Base-by-base conservation (phyloP, 1,139 yeast genomes). In the Pichia sp. region DNA sequence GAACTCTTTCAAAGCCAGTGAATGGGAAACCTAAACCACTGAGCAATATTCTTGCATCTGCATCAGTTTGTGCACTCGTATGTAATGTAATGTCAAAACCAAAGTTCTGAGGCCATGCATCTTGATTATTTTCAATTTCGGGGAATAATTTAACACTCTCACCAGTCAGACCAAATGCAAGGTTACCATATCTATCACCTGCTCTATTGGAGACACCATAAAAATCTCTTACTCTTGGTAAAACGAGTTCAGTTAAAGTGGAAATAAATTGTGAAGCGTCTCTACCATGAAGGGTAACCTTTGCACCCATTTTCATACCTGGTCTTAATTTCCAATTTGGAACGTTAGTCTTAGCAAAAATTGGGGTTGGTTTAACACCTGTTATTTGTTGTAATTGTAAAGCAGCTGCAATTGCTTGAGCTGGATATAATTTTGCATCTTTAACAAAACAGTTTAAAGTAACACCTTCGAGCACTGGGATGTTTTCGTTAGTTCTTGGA, bases 301-400 rank as follows among this genome's bases (percentile, higher is more conserved):
- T 85, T 46, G 95, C 95, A 41, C 98, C 99, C 77, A 94, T 85
- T 37, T 84, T 81, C 69, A 79, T 82, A 34, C 96, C 96, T 38
- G 79, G 79, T 62, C 97, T 78, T 43, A 88, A 73, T 54, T 80
- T 80, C 96, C 96, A 89, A 32, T 78, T 76, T 41, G 91, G 83
- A 36, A 87, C 86, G 62, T 88, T 88, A 13, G 85, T 72, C 56
- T 77, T 84, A 35, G 94, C 82, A 59, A 70, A 82, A 25, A 87
- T 69, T 30, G 81, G 73, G 50, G 73, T 70, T 32, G 97, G 89
- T 62, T 87, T 86, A 51, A 74, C 80, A 50, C 95, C 95, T 26
- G 98, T 89, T 56, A 93, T 84, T 62, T 91, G 97, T 52, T 94
- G 94, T 43, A 93, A 62, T 62, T 86, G 94, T 48, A 87, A 70